Percentiles rank a stretch among this genome's conserved stretches.
These are phyloP conservation scores for Candida nemodendra DNA, from an alignment of 805 yeast species.

Conservation along the genomic window DNA sequence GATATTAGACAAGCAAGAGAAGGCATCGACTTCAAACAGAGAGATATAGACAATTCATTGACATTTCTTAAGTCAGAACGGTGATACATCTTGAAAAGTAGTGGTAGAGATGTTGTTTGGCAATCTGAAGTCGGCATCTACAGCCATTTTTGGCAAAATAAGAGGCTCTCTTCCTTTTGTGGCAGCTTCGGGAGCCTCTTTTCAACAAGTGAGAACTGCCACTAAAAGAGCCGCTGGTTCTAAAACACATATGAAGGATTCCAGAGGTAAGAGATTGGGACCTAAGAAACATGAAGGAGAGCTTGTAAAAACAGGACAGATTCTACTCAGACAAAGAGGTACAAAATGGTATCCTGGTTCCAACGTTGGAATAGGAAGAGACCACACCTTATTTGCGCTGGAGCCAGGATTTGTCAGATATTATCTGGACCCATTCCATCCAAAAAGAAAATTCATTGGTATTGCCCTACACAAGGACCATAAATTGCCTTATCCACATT, in stretches of 20 bases:
- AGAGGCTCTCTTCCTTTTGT: slow-evolving; percentile 10
- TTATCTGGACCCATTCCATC: slow-evolving; percentile 95
- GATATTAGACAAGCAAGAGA: no score
- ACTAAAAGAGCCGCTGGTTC: slow-evolving; percentile 95
- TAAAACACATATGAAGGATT: slow-evolving; percentile 88
- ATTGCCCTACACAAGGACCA: slow-evolving; percentile 67
- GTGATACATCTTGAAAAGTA: no score
- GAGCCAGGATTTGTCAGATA: slow-evolving; percentile 94
- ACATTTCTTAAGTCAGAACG: no score
- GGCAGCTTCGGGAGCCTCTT: slow-evolving; percentile 5
- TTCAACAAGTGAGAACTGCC: slow-evolving; percentile 70
- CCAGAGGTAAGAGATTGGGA: slow-evolving; percentile 93
- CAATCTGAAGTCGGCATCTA: slow-evolving; percentile 6
- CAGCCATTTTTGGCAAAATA: slow-evolving; percentile 12
- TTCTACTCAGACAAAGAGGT: slow-evolving; percentile 92
- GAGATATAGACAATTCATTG: no score
- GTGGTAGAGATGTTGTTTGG: slow-evolving; percentile 5
- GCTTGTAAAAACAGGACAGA: slow-evolving; percentile 76
- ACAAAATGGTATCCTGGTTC: slow-evolving; percentile 94
- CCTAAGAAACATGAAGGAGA: slow-evolving; percentile 83
- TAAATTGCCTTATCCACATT: slow-evolving; percentile 83
- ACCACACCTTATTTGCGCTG: slow-evolving; percentile 85
- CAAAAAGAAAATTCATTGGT: slow-evolving; percentile 86
- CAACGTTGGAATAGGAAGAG: slow-evolving; percentile 85
- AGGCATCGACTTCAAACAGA: no score